Percentiles rank a stretch among this genome's conserved stretches.
Conservation (phyloP, 352 stramenopile species). For the Phytopythium boreale region DNA sequence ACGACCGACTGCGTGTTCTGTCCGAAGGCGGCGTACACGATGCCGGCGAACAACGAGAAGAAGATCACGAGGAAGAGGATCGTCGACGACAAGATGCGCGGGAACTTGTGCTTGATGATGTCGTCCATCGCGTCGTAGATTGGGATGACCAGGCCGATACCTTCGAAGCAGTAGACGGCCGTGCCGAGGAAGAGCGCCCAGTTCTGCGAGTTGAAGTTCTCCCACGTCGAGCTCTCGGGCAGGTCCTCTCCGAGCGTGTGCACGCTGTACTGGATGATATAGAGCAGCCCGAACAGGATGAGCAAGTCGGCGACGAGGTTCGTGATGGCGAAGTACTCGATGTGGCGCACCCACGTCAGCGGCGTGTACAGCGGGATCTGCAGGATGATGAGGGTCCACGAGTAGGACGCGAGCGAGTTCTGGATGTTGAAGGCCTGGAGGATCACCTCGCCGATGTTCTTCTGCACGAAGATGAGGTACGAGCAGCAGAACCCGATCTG, state of each 20-base stretch:
- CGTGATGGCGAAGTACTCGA: conserved; percentile 73
- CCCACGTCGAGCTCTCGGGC: conserved; percentile 32
- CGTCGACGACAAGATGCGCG: conserved; percentile 39
- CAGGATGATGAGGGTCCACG: conserved; percentile 52
- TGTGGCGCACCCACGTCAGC: conserved; percentile 64
- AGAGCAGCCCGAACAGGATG: conserved; percentile 53
- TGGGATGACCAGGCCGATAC: conserved; percentile 65
- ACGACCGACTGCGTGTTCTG: conserved; percentile 53
- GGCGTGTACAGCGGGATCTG: conserved; percentile 71
- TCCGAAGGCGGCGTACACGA: conserved; percentile 56
- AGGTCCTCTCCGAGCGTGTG: conserved; percentile 32
- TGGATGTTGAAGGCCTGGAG: conserved; percentile 42
- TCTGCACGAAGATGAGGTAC: conserved; percentile 74
- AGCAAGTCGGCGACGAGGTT: conserved; percentile 64
- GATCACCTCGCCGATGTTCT: conserved; percentile 64
- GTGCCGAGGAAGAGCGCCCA: conserved; percentile 64
- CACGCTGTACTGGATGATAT: conserved; percentile 56
- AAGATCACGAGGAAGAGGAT: conserved; percentile 53
- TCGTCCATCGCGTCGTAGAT: conserved; percentile 65
- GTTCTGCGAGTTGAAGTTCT: conserved; percentile 64
- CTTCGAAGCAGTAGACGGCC: conserved; percentile 68
- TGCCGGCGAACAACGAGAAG: conserved; percentile 50
- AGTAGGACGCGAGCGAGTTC: conserved; percentile 40
- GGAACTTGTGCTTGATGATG: conserved; percentile 61
- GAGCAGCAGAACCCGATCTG: conserved; percentile 73